phyloP scores from a whole-genome alignment of 306 rosid species.

The Trifolium repens region DNA sequence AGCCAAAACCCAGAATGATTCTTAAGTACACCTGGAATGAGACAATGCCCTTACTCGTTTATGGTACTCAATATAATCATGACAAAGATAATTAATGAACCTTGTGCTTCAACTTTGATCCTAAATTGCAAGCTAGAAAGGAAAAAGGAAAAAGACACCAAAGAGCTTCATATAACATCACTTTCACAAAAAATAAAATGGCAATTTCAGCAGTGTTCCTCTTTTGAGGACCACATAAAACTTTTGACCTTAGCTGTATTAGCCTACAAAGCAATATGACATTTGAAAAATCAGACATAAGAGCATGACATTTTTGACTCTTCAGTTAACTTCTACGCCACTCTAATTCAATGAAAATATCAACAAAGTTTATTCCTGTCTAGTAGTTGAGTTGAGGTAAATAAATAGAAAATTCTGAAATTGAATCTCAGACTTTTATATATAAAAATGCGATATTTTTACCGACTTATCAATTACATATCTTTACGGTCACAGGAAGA shows the following conservation, averaged over 20 bases:
- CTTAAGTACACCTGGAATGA: constrained; percentile 37
- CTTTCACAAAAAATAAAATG: constrained; percentile 53
- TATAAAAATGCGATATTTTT: no score
- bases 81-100: constrained; percentile 50
- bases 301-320: constrained; percentile 52
- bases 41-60: constrained; percentile 39
- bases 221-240: constrained; percentile 55
- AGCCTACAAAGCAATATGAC: constrained; percentile 40
- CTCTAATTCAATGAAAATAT: constrained; percentile 34
- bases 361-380: background rate
- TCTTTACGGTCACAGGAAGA: no score
- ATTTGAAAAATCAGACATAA: constrained; percentile 42
- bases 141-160: constrained; percentile 40
- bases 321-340: constrained; percentile 30
- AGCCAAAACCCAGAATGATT: constrained; percentile 37
- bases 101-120: constrained; percentile 36
- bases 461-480: no score
- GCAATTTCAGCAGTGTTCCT: constrained; percentile 49
- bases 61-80: constrained; percentile 39
- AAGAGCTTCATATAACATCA: constrained; percentile 41
- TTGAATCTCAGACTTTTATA: no score
- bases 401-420: no score
- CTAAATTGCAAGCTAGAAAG: constrained; percentile 21
- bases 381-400: no score
- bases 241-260: constrained; percentile 56